Conservation (phyloP, 2,329 filamentous ascomycete species). For the Exophiala sp. region DNA sequence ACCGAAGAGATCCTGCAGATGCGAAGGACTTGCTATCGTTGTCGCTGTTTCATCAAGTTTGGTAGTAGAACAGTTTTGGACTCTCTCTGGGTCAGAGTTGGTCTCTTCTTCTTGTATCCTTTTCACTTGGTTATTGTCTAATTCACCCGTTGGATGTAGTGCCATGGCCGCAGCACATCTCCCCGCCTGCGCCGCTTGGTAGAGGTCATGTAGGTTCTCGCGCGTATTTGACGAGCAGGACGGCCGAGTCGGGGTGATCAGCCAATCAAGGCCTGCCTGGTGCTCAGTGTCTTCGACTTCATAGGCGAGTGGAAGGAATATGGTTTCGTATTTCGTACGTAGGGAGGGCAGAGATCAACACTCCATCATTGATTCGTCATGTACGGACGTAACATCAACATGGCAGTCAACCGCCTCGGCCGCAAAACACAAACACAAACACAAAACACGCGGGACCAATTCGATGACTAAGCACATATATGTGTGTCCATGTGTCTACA, state of each 20-base stretch:
- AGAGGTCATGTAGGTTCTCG: not conserved
- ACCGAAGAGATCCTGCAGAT: slow-evolving; percentile 15
- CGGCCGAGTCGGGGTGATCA: not conserved
- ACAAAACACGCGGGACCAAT: no score
- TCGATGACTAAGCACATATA: no score
- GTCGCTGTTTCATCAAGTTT: not conserved
- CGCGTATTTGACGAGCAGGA: not conserved
- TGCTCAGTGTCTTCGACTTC: no score
- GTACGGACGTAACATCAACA: no score
- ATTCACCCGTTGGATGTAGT: not conserved
- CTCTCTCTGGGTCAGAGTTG: not conserved
- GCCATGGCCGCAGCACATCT: not conserved
- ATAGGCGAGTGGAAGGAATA: no score
- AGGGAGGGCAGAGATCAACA: no score
- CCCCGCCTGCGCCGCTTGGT: not conserved
- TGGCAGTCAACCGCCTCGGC: no score
- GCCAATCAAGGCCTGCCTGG: not conserved
- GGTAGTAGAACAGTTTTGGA: not conserved
- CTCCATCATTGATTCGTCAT: no score
- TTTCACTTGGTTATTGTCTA: not conserved
- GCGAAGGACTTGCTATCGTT: not conserved
- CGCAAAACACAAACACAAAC: no score
- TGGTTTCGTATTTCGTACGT: no score
- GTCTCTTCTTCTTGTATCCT: not conserved
- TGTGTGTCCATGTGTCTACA: no score